A percentile compares a stretch with the other conserved stretches of the same genome.
Conservation (phyloP, 306 rosid genomes). For the Cucurbita ficifolia region DNA sequence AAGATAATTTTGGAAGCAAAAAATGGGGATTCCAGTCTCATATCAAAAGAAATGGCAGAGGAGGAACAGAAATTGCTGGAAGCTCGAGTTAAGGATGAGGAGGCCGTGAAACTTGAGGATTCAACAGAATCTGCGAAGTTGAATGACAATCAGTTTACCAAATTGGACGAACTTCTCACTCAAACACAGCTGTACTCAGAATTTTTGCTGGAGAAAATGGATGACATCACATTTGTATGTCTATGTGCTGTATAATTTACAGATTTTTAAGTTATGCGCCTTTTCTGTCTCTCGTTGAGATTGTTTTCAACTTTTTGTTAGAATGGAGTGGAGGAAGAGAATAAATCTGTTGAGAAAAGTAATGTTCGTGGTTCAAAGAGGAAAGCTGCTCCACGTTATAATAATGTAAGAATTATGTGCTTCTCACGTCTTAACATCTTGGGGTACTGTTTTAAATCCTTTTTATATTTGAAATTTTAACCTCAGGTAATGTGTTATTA, state of each 20-base stretch:
- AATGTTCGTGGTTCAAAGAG: conserved; percentile 59
- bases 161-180: conserved; percentile 77
- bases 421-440: not conserved
- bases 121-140: conserved; percentile 22
- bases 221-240: conserved; percentile 58
- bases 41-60: conserved; percentile 28
- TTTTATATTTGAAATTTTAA: not conserved
- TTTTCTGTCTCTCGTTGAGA: conserved; percentile 1
- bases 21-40: conserved; percentile 30
- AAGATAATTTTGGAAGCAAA: conserved; percentile 15
- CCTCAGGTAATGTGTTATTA: not conserved
- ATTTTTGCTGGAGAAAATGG: conserved; percentile 91
- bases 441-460: not conserved
- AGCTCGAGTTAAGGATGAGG: conserved; percentile 51
- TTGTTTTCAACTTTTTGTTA: conserved; percentile 20
- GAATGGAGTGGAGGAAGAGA: conserved; percentile 40
- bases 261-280: not conserved
- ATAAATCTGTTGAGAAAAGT: conserved; percentile 23
- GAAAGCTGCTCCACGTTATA: conserved; percentile 44
- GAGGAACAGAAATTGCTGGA: conserved; percentile 52
- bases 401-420: conserved; percentile 35
- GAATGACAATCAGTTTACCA: conserved; percentile 53
- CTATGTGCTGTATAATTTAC: conserved; percentile 1
- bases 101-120: conserved; percentile 10
- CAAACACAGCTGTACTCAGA: conserved; percentile 73